phyloP scores from a whole-genome alignment of 345 rosid genomes.

The Ceriops tagal region DNA sequence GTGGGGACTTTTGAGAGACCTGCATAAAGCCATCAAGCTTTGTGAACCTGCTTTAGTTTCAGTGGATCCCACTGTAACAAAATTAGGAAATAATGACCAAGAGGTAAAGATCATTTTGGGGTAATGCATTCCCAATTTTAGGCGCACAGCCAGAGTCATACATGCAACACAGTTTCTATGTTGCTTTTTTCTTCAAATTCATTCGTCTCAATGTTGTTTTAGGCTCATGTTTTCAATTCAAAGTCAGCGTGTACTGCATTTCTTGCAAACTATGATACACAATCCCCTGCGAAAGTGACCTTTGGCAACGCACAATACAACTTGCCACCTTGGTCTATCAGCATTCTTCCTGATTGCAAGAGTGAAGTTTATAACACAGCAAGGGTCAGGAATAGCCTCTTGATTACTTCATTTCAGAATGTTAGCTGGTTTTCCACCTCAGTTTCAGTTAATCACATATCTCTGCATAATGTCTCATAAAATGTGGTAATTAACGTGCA shows the following conservation, averaged over 20 bases:
- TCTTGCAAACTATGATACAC: slow-evolving; percentile 44
- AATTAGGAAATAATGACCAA: slow-evolving; percentile 32
- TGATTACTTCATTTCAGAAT: not conserved
- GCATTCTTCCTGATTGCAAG: slow-evolving; percentile 45
- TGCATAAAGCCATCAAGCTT: slow-evolving; percentile 46
- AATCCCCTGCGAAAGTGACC: slow-evolving; percentile 29
- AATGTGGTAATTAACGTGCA: slow-evolving; percentile 6
- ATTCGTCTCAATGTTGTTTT: not conserved
- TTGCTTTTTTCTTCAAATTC: not conserved
- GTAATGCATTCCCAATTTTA: not conserved
- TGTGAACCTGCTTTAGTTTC: slow-evolving; percentile 45
- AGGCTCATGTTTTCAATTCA: slow-evolving; percentile 45
- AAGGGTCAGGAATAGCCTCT: slow-evolving; percentile 23
- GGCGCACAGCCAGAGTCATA: not conserved
- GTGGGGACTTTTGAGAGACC: slow-evolving; percentile 44
- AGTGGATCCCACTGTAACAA: slow-evolving; percentile 36
- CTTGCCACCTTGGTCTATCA: slow-evolving; percentile 50
- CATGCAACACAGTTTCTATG: not conserved
- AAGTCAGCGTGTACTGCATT: slow-evolving; percentile 35
- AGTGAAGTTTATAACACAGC: slow-evolving; percentile 40
- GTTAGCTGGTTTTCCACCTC: not conserved
- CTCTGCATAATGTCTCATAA: not conserved
- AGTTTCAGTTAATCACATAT: not conserved
- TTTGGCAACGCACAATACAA: slow-evolving; percentile 35
- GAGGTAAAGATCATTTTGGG: slow-evolving; percentile 25